phyloP scores from a whole-genome alignment of 345 rosid species.

The Leavenworthia alabamica region DNA sequence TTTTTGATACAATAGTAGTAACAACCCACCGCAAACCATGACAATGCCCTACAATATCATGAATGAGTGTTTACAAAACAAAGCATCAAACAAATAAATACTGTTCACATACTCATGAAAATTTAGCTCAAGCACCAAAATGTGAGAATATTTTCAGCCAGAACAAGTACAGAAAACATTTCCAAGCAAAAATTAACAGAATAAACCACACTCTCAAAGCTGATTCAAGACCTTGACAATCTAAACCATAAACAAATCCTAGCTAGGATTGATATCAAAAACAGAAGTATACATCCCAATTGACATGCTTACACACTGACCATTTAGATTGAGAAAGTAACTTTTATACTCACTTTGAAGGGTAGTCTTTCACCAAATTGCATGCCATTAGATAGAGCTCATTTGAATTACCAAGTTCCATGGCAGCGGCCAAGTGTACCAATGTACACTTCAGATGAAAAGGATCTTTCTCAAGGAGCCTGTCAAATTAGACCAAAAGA shows the following conservation, averaged over 20 bases:
- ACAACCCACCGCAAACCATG: too few relatives aligned
- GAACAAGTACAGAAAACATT: neutral
- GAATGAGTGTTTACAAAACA: slow-evolving; percentile 3
- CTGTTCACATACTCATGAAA: neutral
- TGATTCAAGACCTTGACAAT: neutral
- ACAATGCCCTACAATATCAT: slow-evolving; percentile 64
- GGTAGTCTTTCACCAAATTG: slow-evolving; percentile 92
- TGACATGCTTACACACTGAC: slow-evolving; percentile 6
- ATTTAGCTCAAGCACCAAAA: slow-evolving; percentile 1
- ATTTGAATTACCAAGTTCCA: slow-evolving; percentile 95
- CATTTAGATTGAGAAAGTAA: neutral
- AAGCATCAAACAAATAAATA: slow-evolving; percentile 3
- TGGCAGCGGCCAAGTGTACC: slow-evolving; percentile 87
- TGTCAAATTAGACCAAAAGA: slow-evolving; percentile 31
- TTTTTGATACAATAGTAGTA: too few relatives aligned
- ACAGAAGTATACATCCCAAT: neutral
- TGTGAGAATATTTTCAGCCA: neutral
- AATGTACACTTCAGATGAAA: slow-evolving; percentile 82
- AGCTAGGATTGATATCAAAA: slow-evolving; percentile 1
- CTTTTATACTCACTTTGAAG: slow-evolving; percentile 65
- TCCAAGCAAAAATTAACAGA: neutral
- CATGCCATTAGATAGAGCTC: slow-evolving; percentile 95
- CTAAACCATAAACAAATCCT: neutral
- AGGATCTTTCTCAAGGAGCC: slow-evolving; percentile 95
- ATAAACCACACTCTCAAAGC: neutral